Percentiles rank a stretch among this genome's conserved stretches.
Conservation (phyloP, 2,329 filamentous ascomycete species). For the Sarocladiaceae sp. region DNA sequence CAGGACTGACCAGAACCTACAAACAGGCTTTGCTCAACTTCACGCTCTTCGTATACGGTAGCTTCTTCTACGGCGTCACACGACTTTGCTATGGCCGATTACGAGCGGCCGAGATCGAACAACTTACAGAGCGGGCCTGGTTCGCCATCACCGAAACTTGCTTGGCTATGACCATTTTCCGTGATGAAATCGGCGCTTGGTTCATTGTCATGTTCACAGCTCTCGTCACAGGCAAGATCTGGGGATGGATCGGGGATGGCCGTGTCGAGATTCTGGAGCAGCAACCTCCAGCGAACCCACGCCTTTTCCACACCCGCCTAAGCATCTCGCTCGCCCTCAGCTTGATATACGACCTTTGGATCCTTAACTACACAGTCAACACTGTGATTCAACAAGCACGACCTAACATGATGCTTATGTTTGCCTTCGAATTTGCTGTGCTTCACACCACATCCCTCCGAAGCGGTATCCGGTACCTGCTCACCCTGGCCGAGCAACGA, state of each 20-base stretch:
- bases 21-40: conserved; percentile 84
- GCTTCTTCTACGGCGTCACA: conserved; percentile 81
- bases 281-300: conserved; percentile 84
- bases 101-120: conserved; percentile 91
- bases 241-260: conserved; percentile 97
- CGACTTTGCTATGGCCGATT: conserved; percentile 86
- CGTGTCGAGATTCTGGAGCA: conserved; percentile 93
- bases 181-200: conserved; percentile 90
- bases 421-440: conserved; percentile 94
- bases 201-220: conserved; percentile 96
- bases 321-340: conserved; percentile 75
- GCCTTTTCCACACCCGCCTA: conserved; percentile 80
- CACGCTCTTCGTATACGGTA: conserved; percentile 74
- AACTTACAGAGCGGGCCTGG: conserved; percentile 96
- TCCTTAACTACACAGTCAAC: conserved; percentile 77
- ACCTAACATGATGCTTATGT: conserved; percentile 99
- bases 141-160: conserved; percentile 96
- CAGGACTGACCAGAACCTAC: neutral
- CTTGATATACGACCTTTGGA: conserved; percentile 71
- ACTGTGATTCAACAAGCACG: conserved; percentile 82
- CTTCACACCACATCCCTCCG: conserved; percentile 76
- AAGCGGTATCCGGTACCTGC: conserved; percentile 71
- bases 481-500: conserved; percentile 73
- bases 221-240: conserved; percentile 90
- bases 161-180: conserved; percentile 96